Conservation (phyloP, 2,329 filamentous ascomycete species). For the Fusarium euwallaceae region DNA sequence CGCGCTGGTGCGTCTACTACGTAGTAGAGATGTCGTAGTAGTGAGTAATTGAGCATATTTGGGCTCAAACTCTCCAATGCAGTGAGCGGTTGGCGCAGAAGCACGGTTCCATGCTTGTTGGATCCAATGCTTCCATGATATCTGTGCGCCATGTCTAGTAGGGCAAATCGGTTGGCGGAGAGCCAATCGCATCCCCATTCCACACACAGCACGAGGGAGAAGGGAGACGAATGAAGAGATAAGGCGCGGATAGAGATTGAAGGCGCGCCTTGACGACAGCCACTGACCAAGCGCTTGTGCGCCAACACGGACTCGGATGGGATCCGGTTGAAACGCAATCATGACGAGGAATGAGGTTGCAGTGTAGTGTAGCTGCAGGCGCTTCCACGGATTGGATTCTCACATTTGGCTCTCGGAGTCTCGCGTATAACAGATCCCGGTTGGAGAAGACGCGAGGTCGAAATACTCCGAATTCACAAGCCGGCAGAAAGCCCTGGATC, state of each 20-base stretch:
- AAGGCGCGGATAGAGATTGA: conserved; percentile 24
- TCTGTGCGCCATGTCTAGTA: conserved; percentile 5
- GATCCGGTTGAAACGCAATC: conserved; percentile 26
- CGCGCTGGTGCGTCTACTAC: background rate
- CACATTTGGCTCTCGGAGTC: conserved; percentile 1
- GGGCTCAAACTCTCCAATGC: conserved; percentile 13
- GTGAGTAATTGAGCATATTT: conserved; percentile 6
- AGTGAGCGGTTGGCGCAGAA: conserved; percentile 1
- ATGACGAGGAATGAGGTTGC: conserved; percentile 30
- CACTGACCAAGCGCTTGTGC: conserved; percentile 22
- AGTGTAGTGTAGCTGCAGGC: conserved; percentile 1
- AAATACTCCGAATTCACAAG: conserved; percentile 28
- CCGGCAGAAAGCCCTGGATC: conserved; percentile 19
- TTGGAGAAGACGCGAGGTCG: conserved; percentile 3
- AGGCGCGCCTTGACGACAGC: conserved; percentile 22
- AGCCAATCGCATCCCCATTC: conserved; percentile 11
- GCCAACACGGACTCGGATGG: conserved; percentile 29
- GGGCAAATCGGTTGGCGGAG: background rate
- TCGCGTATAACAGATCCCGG: background rate
- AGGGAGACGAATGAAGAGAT: conserved; percentile 27
- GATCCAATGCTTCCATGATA: background rate
- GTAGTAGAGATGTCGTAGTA: conserved; percentile 10
- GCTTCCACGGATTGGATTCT: background rate
- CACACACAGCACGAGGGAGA: conserved; percentile 4
- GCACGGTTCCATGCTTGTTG: conserved; percentile 3